These are phyloP conservation scores for Fusarium sp. DNA, from an alignment of 2,329 filamentous ascomycete species.

Conservation along the genomic window DNA sequence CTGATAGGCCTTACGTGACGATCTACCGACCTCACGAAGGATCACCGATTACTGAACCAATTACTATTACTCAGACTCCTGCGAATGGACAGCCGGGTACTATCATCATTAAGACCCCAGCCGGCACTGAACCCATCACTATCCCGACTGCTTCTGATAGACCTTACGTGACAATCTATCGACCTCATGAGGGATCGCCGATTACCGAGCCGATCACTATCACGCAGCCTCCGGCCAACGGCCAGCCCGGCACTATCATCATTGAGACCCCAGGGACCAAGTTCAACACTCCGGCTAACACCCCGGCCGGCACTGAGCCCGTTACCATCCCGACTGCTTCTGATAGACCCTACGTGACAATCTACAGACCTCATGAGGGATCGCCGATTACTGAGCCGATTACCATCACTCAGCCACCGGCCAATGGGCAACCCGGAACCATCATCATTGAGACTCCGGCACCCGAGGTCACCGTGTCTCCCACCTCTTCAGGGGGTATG, in stretches of 20 bases:
- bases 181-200: slow-evolving; percentile 21
- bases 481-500: slow-evolving; percentile 15
- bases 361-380: neutral
- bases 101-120: slow-evolving; percentile 7
- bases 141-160: slow-evolving; percentile 18
- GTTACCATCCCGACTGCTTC: neutral
- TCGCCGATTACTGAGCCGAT: neutral
- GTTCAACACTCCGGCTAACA: neutral
- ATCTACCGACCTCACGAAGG: no score
- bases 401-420: neutral
- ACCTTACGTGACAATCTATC: slow-evolving; percentile 23
- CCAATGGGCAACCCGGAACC: neutral
- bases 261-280: slow-evolving; percentile 27
- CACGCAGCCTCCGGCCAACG: slow-evolving; percentile 23
- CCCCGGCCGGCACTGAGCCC: neutral
- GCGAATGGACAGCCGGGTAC: slow-evolving; percentile 32
- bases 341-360: neutral
- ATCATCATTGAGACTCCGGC: slow-evolving; percentile 30
- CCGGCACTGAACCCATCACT: slow-evolving; percentile 11
- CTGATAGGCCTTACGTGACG: no score
- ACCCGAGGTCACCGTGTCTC: slow-evolving; percentile 16
- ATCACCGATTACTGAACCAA: slow-evolving; percentile 22
- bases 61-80: slow-evolving; percentile 29
- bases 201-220: slow-evolving; percentile 32
- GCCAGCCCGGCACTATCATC: slow-evolving; percentile 30